These are phyloP conservation scores for Colletotrichum endophyticum DNA, from an alignment of 2,329 filamentous ascomycete genomes.

Conservation along the genomic window DNA sequence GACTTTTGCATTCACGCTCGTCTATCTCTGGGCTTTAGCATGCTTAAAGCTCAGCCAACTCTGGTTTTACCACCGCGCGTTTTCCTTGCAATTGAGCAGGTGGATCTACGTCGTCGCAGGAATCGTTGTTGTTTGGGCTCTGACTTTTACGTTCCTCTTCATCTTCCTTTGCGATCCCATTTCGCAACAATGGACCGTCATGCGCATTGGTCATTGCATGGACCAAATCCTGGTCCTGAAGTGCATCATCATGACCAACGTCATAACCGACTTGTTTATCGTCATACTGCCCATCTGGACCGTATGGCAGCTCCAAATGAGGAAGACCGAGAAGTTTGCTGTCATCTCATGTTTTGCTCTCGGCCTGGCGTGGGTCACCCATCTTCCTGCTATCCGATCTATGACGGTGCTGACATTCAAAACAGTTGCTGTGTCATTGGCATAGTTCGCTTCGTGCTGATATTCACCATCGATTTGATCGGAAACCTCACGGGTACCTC, in stretches of 20 bases:
- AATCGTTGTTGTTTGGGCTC: constrained; percentile 21
- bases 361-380: constrained; percentile 20
- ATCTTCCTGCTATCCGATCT: not conserved
- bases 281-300: constrained; percentile 38
- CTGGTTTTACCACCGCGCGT: constrained; percentile 24
- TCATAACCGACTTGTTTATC: constrained; percentile 39
- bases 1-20: constrained; percentile 22
- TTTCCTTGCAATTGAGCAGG: constrained; percentile 14
- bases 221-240: constrained; percentile 25
- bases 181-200: constrained; percentile 24
- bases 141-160: constrained; percentile 24
- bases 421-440: constrained; percentile 40
- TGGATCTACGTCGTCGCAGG: constrained; percentile 15
- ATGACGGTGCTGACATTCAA: not conserved
- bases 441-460: constrained; percentile 41
- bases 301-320: constrained; percentile 35
- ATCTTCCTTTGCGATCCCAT: constrained; percentile 27
- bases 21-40: constrained; percentile 26
- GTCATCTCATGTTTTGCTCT: constrained; percentile 26
- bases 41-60: constrained; percentile 23
- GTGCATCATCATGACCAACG: constrained; percentile 32
- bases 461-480: constrained; percentile 39
- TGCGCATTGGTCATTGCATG: constrained; percentile 23
- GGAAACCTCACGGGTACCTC: constrained; percentile 42
- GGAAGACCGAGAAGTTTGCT: constrained; percentile 26